Conservation (phyloP, 352 stramenopile genomes). For the Pythium graminicola region DNA sequence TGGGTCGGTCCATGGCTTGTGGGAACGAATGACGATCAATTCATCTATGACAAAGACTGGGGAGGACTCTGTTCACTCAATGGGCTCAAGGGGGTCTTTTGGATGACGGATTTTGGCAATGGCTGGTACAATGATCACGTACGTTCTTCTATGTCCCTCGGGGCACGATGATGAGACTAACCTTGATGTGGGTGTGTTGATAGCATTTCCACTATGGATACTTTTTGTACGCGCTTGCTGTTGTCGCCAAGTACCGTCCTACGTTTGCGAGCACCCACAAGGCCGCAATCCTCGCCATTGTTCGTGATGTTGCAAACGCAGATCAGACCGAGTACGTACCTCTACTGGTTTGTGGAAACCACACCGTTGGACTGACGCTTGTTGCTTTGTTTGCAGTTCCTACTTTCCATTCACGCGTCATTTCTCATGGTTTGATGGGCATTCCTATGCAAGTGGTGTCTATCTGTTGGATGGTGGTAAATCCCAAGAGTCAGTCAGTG, state of each 20-base stretch:
- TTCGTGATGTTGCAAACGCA: no score
- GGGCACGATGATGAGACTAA: no score
- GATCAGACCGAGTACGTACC: no score
- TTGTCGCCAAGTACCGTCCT: slow-evolving; percentile 68
- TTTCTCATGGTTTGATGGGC: slow-evolving; percentile 95
- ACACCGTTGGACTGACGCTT: slow-evolving; percentile 43
- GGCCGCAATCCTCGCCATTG: no score
- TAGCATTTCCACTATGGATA: slow-evolving; percentile 93
- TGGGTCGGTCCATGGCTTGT: slow-evolving; percentile 70
- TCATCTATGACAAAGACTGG: slow-evolving; percentile 92
- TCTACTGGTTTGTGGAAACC: no score
- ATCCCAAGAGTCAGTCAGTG: slow-evolving; percentile 94
- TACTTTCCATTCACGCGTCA: slow-evolving; percentile 88
- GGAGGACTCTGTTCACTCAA: slow-evolving; percentile 88
- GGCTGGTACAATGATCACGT: slow-evolving; percentile 87
- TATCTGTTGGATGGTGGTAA: slow-evolving; percentile 94
- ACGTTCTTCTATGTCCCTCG: no score
- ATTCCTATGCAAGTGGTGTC: slow-evolving; percentile 94
- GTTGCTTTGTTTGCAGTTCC: no score
- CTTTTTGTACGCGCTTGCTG: slow-evolving; percentile 76
- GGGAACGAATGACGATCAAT: slow-evolving; percentile 46
- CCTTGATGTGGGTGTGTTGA: no score
- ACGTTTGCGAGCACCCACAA: slow-evolving; percentile 63
- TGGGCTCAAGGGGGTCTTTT: slow-evolving; percentile 52
- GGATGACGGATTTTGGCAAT: slow-evolving; percentile 81